Evolutionary conservation across 1,284 basidiomycete genomes (phyloP).

Genomic region (Moniliella sp.): DNA sequence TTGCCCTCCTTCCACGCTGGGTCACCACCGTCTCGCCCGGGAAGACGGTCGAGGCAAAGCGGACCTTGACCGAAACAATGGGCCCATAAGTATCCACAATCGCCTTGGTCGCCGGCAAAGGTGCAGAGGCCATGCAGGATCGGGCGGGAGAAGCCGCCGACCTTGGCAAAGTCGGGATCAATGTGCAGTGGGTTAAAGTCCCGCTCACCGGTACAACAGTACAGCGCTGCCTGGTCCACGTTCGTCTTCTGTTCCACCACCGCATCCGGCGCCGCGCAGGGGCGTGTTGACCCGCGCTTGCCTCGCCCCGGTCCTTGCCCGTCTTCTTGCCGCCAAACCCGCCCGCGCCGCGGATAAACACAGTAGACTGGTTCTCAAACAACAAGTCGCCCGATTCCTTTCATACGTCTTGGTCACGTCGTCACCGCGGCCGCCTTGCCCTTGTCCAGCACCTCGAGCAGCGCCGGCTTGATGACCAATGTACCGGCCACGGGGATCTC

Average conservation of each 20-base stretch:
- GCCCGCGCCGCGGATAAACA: conserved; percentile 78
- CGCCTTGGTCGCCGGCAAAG: conserved; percentile 51
- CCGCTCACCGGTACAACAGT: conserved; percentile 38
- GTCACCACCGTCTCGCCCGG: conserved; percentile 20
- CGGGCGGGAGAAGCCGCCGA: conserved; percentile 83
- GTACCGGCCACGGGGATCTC: conserved; percentile 68
- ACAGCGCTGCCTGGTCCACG: conserved; percentile 46
- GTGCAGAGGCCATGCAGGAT: conserved; percentile 56
- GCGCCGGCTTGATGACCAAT: conserved; percentile 51
- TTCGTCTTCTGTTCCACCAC: conserved; percentile 25
- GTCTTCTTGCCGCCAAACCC: conserved; percentile 79
- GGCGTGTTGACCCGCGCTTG: conserved; percentile 61
- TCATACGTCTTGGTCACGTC: neutral
- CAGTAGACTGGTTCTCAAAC: conserved; percentile 77
- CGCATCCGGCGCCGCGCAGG: conserved; percentile 39
- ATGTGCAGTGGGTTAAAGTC: conserved; percentile 72
- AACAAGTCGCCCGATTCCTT: conserved; percentile 49
- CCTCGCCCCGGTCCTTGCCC: conserved; percentile 69
- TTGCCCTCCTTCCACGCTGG: conserved; percentile 29
- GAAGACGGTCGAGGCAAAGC: conserved; percentile 23
- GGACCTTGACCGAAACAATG: conserved; percentile 5
- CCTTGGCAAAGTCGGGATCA: conserved; percentile 70
- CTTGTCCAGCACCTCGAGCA: conserved; percentile 40
- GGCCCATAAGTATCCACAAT: neutral
- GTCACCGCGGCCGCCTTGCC: conserved; percentile 9